Evolutionary conservation across 225 moss, liverwort and hornwort species (phyloP).

Genomic region (Pseudoscleropodium purum): DNA sequence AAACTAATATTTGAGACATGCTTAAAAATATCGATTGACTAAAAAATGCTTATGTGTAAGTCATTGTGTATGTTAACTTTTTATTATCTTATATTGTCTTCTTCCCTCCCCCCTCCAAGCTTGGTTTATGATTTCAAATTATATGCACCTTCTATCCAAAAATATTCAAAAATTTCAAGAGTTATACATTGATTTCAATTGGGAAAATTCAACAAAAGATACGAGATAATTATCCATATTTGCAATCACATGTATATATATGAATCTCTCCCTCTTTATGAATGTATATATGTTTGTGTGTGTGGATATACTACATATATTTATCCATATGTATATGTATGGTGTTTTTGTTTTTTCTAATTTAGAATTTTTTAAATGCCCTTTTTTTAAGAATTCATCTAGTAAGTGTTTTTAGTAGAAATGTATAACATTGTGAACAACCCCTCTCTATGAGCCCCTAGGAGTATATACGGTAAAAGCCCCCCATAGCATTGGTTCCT

Average conservation of each 20-base stretch:
- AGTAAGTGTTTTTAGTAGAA: no score
- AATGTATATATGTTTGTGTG: no score
- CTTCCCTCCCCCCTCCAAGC: no score
- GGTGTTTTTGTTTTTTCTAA: accelerated
- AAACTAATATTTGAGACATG: not conserved
- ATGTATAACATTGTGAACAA: no score
- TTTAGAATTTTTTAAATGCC: not conserved
- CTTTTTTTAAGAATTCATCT: no score
- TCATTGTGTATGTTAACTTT: not conserved
- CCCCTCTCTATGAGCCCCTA: no score
- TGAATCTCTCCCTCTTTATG: not conserved
- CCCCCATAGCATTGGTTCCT: not conserved
- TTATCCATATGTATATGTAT: accelerated
- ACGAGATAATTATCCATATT: not conserved
- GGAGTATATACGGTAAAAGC: no score
- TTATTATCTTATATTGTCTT: not conserved
- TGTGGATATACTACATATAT: not conserved
- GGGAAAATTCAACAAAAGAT: not conserved
- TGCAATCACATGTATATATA: no score
- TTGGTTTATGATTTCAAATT: not conserved
- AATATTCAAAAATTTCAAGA: not conserved
- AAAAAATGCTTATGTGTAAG: not conserved
- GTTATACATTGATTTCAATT: not conserved
- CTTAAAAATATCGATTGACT: not conserved
- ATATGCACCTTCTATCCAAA: not conserved